Conservation (phyloP, 371 early-diverging fungal species). For the Mortierella sp. region DNA sequence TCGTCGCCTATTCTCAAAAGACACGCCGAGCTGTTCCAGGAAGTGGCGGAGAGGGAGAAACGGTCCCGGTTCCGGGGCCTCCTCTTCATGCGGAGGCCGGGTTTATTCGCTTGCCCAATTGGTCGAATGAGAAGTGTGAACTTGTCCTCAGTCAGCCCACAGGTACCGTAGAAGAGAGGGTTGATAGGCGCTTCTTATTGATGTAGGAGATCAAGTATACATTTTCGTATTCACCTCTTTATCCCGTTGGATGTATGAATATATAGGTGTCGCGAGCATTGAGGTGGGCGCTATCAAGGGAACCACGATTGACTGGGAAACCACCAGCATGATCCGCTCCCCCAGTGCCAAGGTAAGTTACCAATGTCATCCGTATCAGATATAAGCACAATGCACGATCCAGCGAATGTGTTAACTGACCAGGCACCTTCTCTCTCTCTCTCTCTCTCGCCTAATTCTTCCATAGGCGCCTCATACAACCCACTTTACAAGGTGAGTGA, state of each 20-base stretch:
- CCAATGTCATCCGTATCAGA: not conserved
- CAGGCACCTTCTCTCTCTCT: too few species aligned
- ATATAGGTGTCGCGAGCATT: slow-evolving; percentile 42
- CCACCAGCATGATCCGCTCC: slow-evolving; percentile 33
- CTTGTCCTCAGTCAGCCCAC: slow-evolving; percentile 47
- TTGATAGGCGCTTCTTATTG: not conserved
- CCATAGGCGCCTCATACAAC: slow-evolving; percentile 44
- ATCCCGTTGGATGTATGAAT: not conserved
- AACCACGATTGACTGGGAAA: slow-evolving; percentile 26
- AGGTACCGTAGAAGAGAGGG: slow-evolving; percentile 12
- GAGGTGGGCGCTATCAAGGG: slow-evolving; percentile 42
- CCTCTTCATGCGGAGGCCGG: slow-evolving; percentile 45
- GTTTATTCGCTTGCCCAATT: slow-evolving; percentile 40
- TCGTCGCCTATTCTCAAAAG: slow-evolving; percentile 42
- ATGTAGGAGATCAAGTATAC: not conserved
- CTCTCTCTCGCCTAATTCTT: not conserved
- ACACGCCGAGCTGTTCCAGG: slow-evolving; percentile 33
- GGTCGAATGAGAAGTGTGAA: slow-evolving; percentile 37
- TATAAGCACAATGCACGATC: not conserved
- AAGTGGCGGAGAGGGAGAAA: not conserved
- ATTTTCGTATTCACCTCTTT: not conserved
- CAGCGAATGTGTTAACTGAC: too few species aligned
- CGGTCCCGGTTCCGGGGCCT: slow-evolving; percentile 19
- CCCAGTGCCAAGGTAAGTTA: slow-evolving; percentile 41
- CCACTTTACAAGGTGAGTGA: slow-evolving; percentile 41